These are phyloP conservation scores for Pestalotiopsis sp. DNA, from an alignment of 2,329 filamentous ascomycete species.

Conservation along the genomic window DNA sequence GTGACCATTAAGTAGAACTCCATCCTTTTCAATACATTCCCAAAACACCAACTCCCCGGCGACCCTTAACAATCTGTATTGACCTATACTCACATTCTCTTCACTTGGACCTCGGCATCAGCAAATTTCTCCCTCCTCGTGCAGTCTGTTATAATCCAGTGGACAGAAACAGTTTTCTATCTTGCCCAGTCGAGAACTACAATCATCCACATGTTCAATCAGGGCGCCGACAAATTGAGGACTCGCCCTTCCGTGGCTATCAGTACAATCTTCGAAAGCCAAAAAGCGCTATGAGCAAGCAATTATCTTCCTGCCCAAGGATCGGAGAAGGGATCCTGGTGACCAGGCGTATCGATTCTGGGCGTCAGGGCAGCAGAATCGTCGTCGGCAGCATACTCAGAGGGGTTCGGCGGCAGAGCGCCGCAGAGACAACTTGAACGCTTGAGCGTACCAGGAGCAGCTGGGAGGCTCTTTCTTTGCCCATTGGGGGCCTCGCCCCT, in stretches of 20 bases:
- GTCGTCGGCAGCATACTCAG: conserved; percentile 1
- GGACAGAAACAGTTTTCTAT: too few relatives aligned
- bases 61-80: too few relatives aligned
- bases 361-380: neutral
- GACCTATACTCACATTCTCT: too few relatives aligned
- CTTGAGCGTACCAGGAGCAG: conserved; percentile 5
- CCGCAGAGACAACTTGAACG: conserved; percentile 10
- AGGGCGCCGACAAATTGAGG: neutral
- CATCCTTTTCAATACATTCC: too few relatives aligned
- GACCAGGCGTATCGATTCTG: neutral
- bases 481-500: neutral
- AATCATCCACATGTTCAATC: neutral
- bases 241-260: neutral
- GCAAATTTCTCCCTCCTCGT: too few relatives aligned
- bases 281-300: neutral
- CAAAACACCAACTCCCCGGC: too few relatives aligned
- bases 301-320: neutral
- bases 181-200: too few relatives aligned
- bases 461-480: neutral
- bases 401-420: neutral
- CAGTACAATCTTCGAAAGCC: neutral
- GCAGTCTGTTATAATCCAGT: too few relatives aligned
- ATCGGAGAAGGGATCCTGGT: neutral
- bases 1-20: too few relatives aligned
- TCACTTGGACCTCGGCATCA: too few relatives aligned